Evolutionary conservation across 1,284 basidiomycete genomes (phyloP), one percentile per base, ranked within the genome.

Genomic region (Pseudozyma pruni): DNA sequence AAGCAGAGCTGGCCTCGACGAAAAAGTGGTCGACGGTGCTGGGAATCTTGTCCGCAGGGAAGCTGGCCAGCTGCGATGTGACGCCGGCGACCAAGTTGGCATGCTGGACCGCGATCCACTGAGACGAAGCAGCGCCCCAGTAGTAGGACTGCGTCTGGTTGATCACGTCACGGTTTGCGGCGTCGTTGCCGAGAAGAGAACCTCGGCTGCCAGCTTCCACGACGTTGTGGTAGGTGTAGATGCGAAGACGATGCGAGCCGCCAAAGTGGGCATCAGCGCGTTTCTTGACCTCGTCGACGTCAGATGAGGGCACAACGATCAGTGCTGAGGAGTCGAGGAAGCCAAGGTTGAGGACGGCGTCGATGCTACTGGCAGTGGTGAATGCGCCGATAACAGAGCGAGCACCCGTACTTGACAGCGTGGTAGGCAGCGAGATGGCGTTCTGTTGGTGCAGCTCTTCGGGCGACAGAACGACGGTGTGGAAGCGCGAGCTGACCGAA

Each of bases 11-110:
- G 8, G 52, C 48, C 22, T 76, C 76, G 23, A 78, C 56, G 17
- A 78, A 68, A 37, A 81, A 53, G 27, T 63, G 64, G 45, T 78
- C 75, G 19, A 45, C 16, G 2, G 51, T 35, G 37, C 32, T 61
- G 8, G 77, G 77, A 38, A 78, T 74, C 54, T 74, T 72, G 62
- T 79, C 77, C 8, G 74, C 72, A 7, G 76, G 69, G 69, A 73
- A 79, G 41, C 72, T 53, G 49, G 62, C 60, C 17, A 79, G 64
- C 38, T 78, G 74, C 7, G 77, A 51, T 2, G 74, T 76, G 41
- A 78, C 61, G 32, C 75, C 77, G 4, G 77, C 68, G 16, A 64
- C 48, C 35, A 79, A 66, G 25, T 58, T 51, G 47, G 62, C 55
- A 47, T 79, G 61, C 44, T 54, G 52, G n/a, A 70, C 68, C 2